Base-by-base conservation (phyloP, 495 filamentous ascomycete species). In the Elasticomyces elasticus region DNA sequence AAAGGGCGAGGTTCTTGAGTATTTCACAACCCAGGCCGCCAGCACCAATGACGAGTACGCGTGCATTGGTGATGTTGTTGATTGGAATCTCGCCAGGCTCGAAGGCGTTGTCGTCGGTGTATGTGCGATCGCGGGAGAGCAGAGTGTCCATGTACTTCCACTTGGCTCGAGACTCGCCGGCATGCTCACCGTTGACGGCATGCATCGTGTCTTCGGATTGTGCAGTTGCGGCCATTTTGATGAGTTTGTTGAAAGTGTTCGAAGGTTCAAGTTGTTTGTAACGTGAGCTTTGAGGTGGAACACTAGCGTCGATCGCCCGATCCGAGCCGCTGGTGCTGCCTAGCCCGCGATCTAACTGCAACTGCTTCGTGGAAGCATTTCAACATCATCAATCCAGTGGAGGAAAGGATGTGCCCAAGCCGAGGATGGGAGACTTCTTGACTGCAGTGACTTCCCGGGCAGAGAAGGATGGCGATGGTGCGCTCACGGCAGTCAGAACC, bases 21-120 rank as follows among this genome's bases (percentile, higher is more conserved):
- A 99, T 90, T 67, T 99, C 94, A 62, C 94, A 99, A 55, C 94
- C 94, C 59, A 99, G 68, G 11, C 94, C 94, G 54, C 94, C 94
- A 58, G 94, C 94, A 38, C 94, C 94, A 53, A 87, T 95, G 53
- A 74, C 84, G 78, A 95, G 64, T 9, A 94, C 72, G 64, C 88
- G 91, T 35, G 82, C 75, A 33, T 72, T 74, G 43, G 82, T 79
- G 20, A 86, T 63, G 44, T 74, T 70, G 28, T 71, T 72, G 22
- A 88, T 80, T 12, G 76, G 76, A 42, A 79, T 78, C 46, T 76
- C 74, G 49, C 81, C 83, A 42, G 82, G 79, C 7, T 73, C 71
- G 68, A 75, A 85, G 33, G 55, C 52, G 35, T 86, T 82, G 27
- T 78, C 74, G 64, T 89, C 82, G 31, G 82, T 87, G 67, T 82